Conservation (phyloP, 108 stramenopile species). For the Skeletonema tropicum region DNA sequence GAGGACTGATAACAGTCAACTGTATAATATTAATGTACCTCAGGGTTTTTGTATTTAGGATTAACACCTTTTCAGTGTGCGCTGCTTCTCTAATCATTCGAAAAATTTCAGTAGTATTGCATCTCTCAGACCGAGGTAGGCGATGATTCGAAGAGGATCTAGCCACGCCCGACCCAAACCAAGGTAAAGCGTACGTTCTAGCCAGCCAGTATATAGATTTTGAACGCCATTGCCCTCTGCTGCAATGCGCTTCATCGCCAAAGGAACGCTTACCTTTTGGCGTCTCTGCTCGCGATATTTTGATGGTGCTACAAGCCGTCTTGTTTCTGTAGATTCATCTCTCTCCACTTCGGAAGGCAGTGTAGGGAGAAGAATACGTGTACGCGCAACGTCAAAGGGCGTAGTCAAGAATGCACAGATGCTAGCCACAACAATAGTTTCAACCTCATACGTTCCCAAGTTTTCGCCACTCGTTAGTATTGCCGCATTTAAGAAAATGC, state of each 20-base stretch:
- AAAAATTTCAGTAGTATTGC: conserved; percentile 75
- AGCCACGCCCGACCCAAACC: conserved; percentile 87
- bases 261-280: conserved; percentile 42
- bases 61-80: too few species aligned
- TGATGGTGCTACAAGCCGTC: conserved; percentile 33
- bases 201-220: conserved; percentile 85
- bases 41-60: background rate
- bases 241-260: conserved; percentile 58
- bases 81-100: background rate
- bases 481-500: conserved; percentile 65
- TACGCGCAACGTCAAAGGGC: conserved; percentile 87
- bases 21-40: background rate
- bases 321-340: background rate
- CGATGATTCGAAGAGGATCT: conserved; percentile 76
- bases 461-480: conserved; percentile 65
- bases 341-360: conserved; percentile 45
- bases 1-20: background rate
- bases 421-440: conserved; percentile 61
- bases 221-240: conserved; percentile 73
- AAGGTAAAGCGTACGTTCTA: conserved; percentile 72
- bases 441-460: conserved; percentile 70
- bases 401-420: conserved; percentile 79
- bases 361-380: conserved; percentile 70
- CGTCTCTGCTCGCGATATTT: conserved; percentile 36
- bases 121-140: conserved; percentile 81